Conservation (phyloP, 163 green algal species). For the Chlamydomonas reinhardtii region DNA sequence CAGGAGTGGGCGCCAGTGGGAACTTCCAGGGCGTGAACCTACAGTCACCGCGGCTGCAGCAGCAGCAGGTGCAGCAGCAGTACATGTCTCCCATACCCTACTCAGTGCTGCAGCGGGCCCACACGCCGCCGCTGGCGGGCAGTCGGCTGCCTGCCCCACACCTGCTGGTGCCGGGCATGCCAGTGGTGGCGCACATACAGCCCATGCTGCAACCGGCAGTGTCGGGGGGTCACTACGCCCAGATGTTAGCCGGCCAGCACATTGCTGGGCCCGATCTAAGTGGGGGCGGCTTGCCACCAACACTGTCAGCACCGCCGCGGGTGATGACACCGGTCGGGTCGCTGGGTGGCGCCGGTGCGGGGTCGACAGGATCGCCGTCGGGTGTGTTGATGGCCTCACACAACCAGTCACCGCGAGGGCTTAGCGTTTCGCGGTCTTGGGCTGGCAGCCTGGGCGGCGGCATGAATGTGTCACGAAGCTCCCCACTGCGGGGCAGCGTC, state of each 20-base stretch:
- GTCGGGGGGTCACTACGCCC: conserved; percentile 6
- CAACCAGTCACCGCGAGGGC: not conserved
- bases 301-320: not conserved
- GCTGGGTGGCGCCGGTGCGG: not conserved
- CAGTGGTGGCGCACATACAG: not conserved
- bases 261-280: not conserved
- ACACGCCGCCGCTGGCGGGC: not conserved
- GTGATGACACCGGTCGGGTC: not conserved
- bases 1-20: not conserved
- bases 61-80: not conserved
- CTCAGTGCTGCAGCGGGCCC: conserved; percentile 3
- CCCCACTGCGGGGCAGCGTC: conserved; percentile 9
- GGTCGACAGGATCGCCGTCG: not conserved
- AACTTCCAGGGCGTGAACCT: not conserved
- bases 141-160: conserved; percentile 8
- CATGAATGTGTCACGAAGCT: not conserved
- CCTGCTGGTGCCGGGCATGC: conserved; percentile 28
- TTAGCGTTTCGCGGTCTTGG: conserved; percentile 35
- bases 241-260: conserved; percentile 1
- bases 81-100: not conserved
- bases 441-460: not conserved
- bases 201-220: not conserved
- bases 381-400: not conserved
- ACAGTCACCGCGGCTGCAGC: not conserved
- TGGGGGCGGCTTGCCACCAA: not conserved